Evolutionary conservation across 495 filamentous ascomycete species (phyloP).

Genomic region (Penicillium riverlandense): DNA sequence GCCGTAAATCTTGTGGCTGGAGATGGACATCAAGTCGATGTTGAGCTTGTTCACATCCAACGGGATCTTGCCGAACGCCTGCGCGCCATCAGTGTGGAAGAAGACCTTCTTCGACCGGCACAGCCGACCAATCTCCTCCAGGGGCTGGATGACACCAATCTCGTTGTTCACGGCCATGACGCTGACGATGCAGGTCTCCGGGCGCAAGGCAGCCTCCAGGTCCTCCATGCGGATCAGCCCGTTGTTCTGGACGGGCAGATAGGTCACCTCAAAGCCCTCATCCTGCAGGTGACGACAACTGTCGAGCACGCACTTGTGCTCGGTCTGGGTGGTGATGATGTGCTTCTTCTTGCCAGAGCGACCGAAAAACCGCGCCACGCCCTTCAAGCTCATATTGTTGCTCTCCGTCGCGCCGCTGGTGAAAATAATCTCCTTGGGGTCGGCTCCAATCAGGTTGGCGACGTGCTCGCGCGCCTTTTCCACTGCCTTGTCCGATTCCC

Average conservation of each 20-base stretch:
- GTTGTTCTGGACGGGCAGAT: conserved; percentile 79
- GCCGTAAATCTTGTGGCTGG: conserved; percentile 98
- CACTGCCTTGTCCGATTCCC: conserved; percentile 93
- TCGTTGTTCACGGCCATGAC: conserved; percentile 99
- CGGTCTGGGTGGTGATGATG: conserved; percentile 93
- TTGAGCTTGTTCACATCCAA: conserved; percentile 96
- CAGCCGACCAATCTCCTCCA: conserved; percentile 87
- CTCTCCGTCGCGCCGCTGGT: conserved; percentile 97
- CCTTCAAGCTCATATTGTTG: conserved; percentile 99
- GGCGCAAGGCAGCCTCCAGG: conserved; percentile 84
- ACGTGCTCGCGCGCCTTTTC: conserved; percentile 79
- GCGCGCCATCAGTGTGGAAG: conserved; percentile 97
- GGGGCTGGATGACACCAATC: conserved; percentile 93
- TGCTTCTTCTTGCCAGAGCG: conserved; percentile 94
- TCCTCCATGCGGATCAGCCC: conserved; percentile 79
- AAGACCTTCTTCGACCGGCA: conserved; percentile 90
- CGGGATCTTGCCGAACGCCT: conserved; percentile 96
- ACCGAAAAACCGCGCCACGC: conserved; percentile 91
- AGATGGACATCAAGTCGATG: conserved; percentile 96
- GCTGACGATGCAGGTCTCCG: conserved; percentile 85
- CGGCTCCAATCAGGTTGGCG: conserved; percentile 82
- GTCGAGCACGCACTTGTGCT: conserved; percentile 98
- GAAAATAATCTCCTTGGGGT: conserved; percentile 97
- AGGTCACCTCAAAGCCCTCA: conserved; percentile 93
- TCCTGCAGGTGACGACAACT: conserved; percentile 95